phyloP scores from a whole-genome alignment of 805 yeast genomes.

The Sporopachydermia quercuum region DNA sequence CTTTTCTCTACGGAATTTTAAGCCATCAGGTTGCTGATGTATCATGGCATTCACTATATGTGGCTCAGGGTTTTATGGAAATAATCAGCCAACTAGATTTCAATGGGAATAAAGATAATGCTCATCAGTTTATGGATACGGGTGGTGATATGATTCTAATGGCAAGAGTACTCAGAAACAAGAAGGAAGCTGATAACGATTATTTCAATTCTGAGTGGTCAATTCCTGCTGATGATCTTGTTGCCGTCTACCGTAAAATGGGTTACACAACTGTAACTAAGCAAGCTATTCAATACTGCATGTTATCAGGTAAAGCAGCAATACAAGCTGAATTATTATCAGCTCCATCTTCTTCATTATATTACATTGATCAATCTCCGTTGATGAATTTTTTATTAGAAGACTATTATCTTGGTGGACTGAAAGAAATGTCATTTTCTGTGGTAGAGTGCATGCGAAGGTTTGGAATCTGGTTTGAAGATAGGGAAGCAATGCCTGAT shows the following conservation, averaged over 20 bases:
- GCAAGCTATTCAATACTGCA: conserved; percentile 30
- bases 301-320: conserved; percentile 39
- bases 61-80: conserved; percentile 39
- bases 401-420: conserved; percentile 37
- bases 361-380: conserved; percentile 23
- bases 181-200: conserved; percentile 9
- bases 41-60: conserved; percentile 50
- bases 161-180: conserved; percentile 21
- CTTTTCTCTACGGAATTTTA: conserved; percentile 43
- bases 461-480: conserved; percentile 27
- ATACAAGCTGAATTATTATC: conserved; percentile 27
- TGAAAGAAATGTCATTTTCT: conserved; percentile 30
- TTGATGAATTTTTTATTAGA: conserved; percentile 27
- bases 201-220: conserved; percentile 23
- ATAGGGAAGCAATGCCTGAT: conserved; percentile 8
- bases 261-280: conserved; percentile 24
- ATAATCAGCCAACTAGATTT: conserved; percentile 39
- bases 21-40: conserved; percentile 52
- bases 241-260: conserved; percentile 21
- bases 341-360: conserved; percentile 3
- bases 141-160: conserved; percentile 49
- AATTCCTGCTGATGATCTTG: conserved; percentile 29
- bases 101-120: conserved; percentile 29
- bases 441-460: conserved; percentile 23
- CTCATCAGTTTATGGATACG: conserved; percentile 42